Base-by-base conservation (phyloP, 495 filamentous ascomycete genomes). In the Gamarada debralockiae region DNA sequence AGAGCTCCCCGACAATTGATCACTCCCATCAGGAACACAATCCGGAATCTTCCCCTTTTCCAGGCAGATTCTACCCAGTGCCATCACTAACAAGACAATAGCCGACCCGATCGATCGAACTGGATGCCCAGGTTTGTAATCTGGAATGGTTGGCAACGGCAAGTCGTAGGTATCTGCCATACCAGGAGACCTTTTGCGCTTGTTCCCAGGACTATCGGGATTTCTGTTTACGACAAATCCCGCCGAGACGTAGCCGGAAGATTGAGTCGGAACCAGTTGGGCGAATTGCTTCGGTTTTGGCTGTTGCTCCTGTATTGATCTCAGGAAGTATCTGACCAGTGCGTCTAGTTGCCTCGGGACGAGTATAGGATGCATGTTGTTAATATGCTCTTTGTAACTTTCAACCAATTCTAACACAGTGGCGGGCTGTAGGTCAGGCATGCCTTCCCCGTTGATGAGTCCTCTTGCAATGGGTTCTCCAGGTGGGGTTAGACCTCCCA, bases 361-460 rank as follows among this genome's bases (percentile, higher is more conserved):
- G 33, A 98, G 75, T 62, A 97, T 91, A 12, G 93, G 93, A 65
- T 97, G 93, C 65, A 98, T 80, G 48, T 82, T 87, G 59, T 96
- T 86, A 34, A 98, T 85, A 62, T 95, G 78, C 3, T 83, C 66
- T 61, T 90, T 70, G 65, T 90, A 98, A 65, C 83, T 87, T 14
- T 78, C 59, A 33, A 85, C 77, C 36, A 90, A 85, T 36, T 70
- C 75, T 52, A 72, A 72, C 7, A 95, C 74, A 2, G 77, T 87
- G 12, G 65, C 68, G 17, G 73, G 61, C 50, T 85, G 78, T 45
- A 95, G 76, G 45, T 83, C 86, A 13, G 90, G 70, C 12, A 78
- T 72, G 27, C 84, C 82, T 52, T 82, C 77, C 4, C 77, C 59
- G 52, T 78, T 77, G 12, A 89, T 72, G 1, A 82, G 78, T 24